Evolutionary conservation across 768 basidiomycete species (phyloP), one percentile per base, ranked within the genome.

Genomic region (Kwoniella europaea): DNA sequence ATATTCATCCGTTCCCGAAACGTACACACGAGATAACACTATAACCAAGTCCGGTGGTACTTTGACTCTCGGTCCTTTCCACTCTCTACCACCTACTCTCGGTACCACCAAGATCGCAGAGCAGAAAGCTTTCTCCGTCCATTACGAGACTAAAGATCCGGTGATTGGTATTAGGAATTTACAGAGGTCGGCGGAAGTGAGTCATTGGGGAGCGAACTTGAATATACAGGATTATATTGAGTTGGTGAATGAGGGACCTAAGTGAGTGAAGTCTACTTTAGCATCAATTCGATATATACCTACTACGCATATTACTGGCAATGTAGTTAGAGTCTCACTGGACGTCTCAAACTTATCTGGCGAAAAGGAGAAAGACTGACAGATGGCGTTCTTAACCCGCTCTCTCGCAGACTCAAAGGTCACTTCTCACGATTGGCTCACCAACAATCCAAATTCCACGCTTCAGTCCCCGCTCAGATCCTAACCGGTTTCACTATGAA

Each of bases 171-270:
- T 98, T 63, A 87, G 86, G 42, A 89, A 86, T 54, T 87, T 97
- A 42, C 87, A 88, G 70, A 90, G 97, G 60, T 78, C 87, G 0
- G 93, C 90, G 1, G 96, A 99, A 85, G 90, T 99, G 73, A 96
- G 94, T 74, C 96, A 98, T 81, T 98, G 96, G 97, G 95, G 96
- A 43, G 89, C 90, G 53, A 97, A 97, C 83, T 82, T 99, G 46
- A 97, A 98, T 79, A 91, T 95, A 41, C 89, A 98, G 82, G 94
- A 99, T 84, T 88, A 92, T 43, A 89, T 97, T 71, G 81, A 87
- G 68, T 85, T 99, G n/a, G 87, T 88, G 82, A 99, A 99, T 79
- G 91, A 90, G 69, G 97, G 96, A 4, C 94, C 97, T 13, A 84
- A 85, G 96, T 98, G 79, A 84, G 93, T 88, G 3, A 6, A 27